These are phyloP conservation scores for Friedmanniomyces endolithicus DNA, from an alignment of 495 filamentous ascomycete genomes.

Conservation along the genomic window DNA sequence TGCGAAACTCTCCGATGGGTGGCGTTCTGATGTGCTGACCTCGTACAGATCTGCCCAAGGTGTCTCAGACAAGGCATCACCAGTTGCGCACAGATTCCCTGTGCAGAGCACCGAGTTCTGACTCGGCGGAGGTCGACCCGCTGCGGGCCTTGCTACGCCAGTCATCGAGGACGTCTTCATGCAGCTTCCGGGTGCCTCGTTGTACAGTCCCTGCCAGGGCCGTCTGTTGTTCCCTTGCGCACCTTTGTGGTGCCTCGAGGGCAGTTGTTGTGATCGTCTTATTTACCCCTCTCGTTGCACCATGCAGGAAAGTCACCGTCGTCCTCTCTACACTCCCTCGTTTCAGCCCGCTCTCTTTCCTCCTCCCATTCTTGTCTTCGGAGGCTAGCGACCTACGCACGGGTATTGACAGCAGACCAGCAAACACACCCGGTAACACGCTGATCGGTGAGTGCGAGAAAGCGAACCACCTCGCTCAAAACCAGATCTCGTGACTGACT, in stretches of 20 bases:
- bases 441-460: neutral
- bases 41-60: neutral
- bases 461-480: neutral
- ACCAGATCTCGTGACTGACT: neutral
- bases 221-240: slow-evolving; percentile 15
- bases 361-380: neutral
- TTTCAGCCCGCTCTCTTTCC: neutral
- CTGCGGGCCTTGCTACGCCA: neutral
- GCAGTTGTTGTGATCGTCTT: neutral
- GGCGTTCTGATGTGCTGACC: neutral
- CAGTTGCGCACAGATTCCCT: neutral
- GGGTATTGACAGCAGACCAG: neutral
- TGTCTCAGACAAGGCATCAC: slow-evolving; percentile 7
- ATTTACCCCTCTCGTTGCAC: slow-evolving; percentile 7
- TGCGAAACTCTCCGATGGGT: neutral
- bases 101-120: neutral
- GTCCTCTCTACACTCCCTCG: neutral
- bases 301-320: neutral
- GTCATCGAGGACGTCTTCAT: neutral
- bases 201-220: slow-evolving; percentile 18
- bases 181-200: slow-evolving; percentile 2
- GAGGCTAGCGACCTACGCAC: neutral
- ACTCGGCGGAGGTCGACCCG: slow-evolving; percentile 1
- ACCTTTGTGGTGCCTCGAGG: neutral
- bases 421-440: neutral